Evolutionary conservation across 129 eudicot species (phyloP).

Genomic region (Helianthus tuberosus): DNA sequence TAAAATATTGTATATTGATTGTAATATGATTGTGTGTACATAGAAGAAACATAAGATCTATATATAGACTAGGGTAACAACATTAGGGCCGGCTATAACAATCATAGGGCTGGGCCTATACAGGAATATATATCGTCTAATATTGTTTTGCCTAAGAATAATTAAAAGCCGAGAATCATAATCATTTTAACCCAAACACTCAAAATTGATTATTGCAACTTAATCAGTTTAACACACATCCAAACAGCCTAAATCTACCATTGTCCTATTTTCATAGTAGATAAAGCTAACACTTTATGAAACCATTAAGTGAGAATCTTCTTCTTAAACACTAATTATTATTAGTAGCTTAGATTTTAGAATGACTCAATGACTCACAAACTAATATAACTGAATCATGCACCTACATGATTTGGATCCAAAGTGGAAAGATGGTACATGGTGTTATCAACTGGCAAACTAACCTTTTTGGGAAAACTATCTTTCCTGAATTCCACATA

Average conservation of each 20-base stretch:
- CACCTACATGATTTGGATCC: constrained; percentile 11
- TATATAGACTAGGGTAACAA: too few relatives aligned
- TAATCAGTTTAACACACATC: constrained; percentile 8
- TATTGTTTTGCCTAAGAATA: background rate
- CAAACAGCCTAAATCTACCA: constrained; percentile 3
- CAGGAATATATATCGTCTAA: too few relatives aligned
- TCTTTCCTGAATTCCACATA: background rate
- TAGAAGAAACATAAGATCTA: too few relatives aligned
- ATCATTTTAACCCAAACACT: background rate
- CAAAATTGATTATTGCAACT: background rate
- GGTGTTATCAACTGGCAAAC: background rate
- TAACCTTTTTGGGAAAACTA: background rate
- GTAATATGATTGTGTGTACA: too few relatives aligned
- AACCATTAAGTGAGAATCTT: constrained; percentile 1
- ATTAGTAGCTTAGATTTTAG: background rate
- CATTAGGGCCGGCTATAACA: too few relatives aligned
- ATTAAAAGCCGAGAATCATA: background rate
- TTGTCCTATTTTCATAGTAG: background rate
- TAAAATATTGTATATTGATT: too few relatives aligned
- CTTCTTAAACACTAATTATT: background rate
- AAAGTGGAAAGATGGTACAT: background rate
- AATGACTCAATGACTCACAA: constrained; percentile 1
- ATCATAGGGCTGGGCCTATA: too few relatives aligned
- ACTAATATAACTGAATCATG: constrained; percentile 6
- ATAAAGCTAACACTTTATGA: background rate